Evolutionary conservation across 176 grass and related monocot species (phyloP).

Genomic region (Chrysopogon serrulatus): DNA sequence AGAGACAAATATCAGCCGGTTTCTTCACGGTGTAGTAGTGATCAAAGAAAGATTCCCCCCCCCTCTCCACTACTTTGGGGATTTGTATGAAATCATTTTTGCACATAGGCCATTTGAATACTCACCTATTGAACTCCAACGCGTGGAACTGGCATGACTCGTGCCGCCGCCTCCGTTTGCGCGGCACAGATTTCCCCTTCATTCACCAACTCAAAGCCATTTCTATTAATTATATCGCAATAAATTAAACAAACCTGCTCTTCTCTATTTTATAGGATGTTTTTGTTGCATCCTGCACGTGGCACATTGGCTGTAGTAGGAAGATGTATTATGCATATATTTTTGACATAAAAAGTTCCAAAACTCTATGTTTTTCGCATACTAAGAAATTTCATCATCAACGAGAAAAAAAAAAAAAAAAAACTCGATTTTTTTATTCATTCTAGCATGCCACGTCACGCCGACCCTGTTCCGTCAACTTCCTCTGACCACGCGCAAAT

Average conservation of each 20-base stretch:
- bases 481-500: not conserved
- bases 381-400: not conserved
- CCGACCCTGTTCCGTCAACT: not conserved
- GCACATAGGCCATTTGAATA: not conserved
- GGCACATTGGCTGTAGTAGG: too few relatives aligned
- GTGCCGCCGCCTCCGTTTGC: not conserved
- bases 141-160: not conserved
- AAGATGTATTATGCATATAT: too few relatives aligned
- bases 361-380: not conserved
- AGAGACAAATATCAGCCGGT: not conserved
- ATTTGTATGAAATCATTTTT: not conserved
- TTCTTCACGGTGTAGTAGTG: not conserved
- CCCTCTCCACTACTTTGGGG: not conserved
- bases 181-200: not conserved
- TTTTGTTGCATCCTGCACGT: too few relatives aligned
- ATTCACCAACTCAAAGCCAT: not conserved
- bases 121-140: not conserved
- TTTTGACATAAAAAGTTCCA: too few relatives aligned
- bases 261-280: too few relatives aligned
- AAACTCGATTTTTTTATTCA: not conserved
- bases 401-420: not conserved
- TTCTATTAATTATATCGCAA: not conserved
- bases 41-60: not conserved
- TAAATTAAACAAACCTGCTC: not conserved
- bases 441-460: not conserved